phyloP scores from a whole-genome alignment of 2,329 filamentous ascomycete genomes.

The Pseudogymnoascus pannorum region DNA sequence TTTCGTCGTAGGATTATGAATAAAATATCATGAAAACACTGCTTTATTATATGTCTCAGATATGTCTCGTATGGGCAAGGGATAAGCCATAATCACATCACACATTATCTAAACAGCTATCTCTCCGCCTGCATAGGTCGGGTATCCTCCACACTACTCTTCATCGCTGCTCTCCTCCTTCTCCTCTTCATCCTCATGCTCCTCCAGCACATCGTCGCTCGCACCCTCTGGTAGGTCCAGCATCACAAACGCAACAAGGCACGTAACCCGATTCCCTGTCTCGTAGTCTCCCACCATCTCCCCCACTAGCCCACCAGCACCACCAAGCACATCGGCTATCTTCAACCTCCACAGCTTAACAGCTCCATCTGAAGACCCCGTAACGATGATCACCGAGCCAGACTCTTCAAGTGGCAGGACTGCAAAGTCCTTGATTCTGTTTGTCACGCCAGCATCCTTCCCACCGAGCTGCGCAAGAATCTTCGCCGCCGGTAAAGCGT shows the following conservation, averaged over 20 bases:
- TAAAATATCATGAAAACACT: conserved; percentile 1
- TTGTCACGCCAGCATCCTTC: conserved; percentile 54
- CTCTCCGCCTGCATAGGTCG: neutral
- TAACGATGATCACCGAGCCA: conserved; percentile 51
- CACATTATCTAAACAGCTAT: neutral
- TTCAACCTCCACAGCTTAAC: conserved; percentile 68
- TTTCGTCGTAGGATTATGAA: neutral
- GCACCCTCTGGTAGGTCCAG: conserved; percentile 55
- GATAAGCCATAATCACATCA: neutral
- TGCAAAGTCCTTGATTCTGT: conserved; percentile 80
- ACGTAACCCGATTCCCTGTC: conserved; percentile 84
- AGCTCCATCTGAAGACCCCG: conserved; percentile 78
- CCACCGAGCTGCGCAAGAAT: conserved; percentile 75
- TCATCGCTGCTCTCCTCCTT: conserved; percentile 19
- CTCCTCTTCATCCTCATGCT: conserved; percentile 22
- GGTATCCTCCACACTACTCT: conserved; percentile 11
- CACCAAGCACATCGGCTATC: conserved; percentile 30
- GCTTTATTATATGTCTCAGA: neutral
- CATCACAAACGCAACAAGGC: conserved; percentile 81
- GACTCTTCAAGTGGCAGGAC: conserved; percentile 50
- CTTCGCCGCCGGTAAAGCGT: conserved; percentile 51
- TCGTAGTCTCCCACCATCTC: conserved; percentile 70
- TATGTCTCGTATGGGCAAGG: neutral
- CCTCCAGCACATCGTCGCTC: conserved; percentile 37
- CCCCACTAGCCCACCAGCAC: conserved; percentile 30